phyloP scores from a whole-genome alignment of 495 filamentous ascomycete species.

The Aspergillus heteromorphus region DNA sequence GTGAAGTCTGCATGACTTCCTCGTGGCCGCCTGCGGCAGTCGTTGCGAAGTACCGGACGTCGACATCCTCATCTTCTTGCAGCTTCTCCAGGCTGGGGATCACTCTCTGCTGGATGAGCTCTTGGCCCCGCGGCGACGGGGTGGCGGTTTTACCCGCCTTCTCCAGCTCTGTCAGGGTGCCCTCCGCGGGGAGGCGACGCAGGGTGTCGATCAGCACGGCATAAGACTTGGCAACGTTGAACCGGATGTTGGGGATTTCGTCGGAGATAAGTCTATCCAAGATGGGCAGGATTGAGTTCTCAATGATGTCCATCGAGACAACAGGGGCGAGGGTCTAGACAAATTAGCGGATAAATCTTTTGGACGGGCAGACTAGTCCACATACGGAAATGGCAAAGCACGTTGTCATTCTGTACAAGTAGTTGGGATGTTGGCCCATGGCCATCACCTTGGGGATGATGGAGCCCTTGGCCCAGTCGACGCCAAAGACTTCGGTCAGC shows the following conservation, averaged over 20 bases:
- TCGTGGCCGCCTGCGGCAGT: conserved; percentile 52
- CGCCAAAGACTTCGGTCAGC: conserved; percentile 95
- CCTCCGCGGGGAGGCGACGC: conserved; percentile 79
- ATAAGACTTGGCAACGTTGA: conserved; percentile 99
- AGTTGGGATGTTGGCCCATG: conserved; percentile 97
- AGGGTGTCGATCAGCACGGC: conserved; percentile 80
- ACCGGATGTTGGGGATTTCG: conserved; percentile 97
- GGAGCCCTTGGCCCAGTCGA: conserved; percentile 94
- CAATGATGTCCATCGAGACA: conserved; percentile 85
- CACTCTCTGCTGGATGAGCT: conserved; percentile 82
- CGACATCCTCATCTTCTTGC: conserved; percentile 93
- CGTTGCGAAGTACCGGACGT: conserved; percentile 92
- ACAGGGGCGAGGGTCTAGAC: conserved; percentile 84
- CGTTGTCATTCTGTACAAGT: conserved; percentile 98
- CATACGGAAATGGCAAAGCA: conserved; percentile 96
- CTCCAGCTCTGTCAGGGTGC: conserved; percentile 78
- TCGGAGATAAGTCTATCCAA: conserved; percentile 87
- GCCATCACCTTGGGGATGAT: conserved; percentile 98
- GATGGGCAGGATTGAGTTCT: conserved; percentile 90
- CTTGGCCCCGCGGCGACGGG: conserved; percentile 66
- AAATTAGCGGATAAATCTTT: conserved; percentile 24
- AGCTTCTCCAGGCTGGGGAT: conserved; percentile 90
- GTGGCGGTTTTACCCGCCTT: conserved; percentile 60
- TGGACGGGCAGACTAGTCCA: conserved; percentile 9
- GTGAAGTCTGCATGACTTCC: conserved; percentile 47